phyloP scores from a whole-genome alignment of 164 flowering plant genomes.

The Warburgia ugandensis region DNA sequence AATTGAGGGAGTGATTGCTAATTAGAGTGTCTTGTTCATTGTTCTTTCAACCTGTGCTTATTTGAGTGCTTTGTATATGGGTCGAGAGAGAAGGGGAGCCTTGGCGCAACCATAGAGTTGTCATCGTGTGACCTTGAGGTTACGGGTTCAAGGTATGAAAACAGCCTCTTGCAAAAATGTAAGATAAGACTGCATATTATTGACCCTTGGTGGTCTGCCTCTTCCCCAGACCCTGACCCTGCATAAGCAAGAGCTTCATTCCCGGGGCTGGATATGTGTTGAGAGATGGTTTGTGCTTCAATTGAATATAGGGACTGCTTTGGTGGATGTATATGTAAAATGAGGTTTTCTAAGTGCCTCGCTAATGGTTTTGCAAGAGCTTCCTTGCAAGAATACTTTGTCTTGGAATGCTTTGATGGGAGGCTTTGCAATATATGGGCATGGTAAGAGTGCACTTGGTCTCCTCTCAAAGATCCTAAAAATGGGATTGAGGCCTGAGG shows the following conservation, averaged over 20 bases:
- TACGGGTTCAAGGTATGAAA: no score
- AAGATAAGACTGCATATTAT: no score
- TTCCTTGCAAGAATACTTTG: background rate
- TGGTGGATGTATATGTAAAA: conserved; percentile 59
- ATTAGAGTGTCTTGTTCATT: conserved; percentile 5
- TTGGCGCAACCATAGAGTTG: no score
- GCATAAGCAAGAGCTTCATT: no score
- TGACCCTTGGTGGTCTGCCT: no score
- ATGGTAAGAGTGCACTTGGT: background rate
- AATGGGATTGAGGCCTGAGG: conserved; percentile 2
- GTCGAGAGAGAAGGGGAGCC: no score
- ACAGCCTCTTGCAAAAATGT: no score
- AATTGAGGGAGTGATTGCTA: background rate
- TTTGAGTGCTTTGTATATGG: conserved; percentile 4
- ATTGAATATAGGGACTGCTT: conserved; percentile 12
- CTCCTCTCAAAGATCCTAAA: conserved; percentile 6
- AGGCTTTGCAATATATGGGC: conserved; percentile 8
- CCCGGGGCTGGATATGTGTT: background rate
- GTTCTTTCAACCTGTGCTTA: conserved; percentile 6
- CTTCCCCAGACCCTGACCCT: no score
- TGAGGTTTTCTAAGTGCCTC: conserved; percentile 24
- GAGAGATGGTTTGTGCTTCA: background rate
- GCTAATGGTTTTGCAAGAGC: conserved; percentile 2
- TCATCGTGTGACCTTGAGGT: no score
- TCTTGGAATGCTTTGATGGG: conserved; percentile 8